These are phyloP conservation scores for Debaryomyces nepalensis DNA, from an alignment of 1,139 yeast genomes.

Conservation along the genomic window DNA sequence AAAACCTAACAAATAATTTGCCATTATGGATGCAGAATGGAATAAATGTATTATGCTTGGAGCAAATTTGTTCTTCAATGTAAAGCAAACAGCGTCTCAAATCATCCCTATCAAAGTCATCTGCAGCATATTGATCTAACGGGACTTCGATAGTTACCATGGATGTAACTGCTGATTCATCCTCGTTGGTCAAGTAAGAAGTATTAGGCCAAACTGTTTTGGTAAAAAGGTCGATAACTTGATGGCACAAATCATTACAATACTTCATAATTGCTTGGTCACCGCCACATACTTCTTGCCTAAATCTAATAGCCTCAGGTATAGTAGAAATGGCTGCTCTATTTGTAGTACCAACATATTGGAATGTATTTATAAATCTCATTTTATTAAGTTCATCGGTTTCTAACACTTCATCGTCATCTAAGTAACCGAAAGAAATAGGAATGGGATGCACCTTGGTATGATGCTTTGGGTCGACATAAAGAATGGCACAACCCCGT, in stretches of 20 bases:
- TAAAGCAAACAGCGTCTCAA: constrained; percentile 1
- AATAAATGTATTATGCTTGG: constrained; percentile 46
- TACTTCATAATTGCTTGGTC: constrained; percentile 56
- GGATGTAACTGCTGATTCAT: constrained; percentile 36
- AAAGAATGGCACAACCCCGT: constrained; percentile 60
- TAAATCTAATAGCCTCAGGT: constrained; percentile 51
- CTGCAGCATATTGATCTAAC: constrained; percentile 19
- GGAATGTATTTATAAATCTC: constrained; percentile 43
- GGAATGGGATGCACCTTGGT: constrained; percentile 61
- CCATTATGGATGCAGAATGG: constrained; percentile 50
- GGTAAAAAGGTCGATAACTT: constrained; percentile 44
- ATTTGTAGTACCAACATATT: constrained; percentile 41
- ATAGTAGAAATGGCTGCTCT: constrained; percentile 32
- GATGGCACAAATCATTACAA: constrained; percentile 46
- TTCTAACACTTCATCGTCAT: constrained; percentile 26
- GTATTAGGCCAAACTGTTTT: constrained; percentile 41
- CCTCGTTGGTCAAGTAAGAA: constrained; percentile 32
- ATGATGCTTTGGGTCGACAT: constrained; percentile 59
- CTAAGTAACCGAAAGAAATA: constrained; percentile 50
- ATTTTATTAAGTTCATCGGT: constrained; percentile 32
- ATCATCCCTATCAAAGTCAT: constrained; percentile 3
- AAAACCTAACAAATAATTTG: constrained; percentile 52
- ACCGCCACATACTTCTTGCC: constrained; percentile 63
- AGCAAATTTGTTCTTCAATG: constrained; percentile 17
- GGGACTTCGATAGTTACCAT: constrained; percentile 57